phyloP scores from a whole-genome alignment of 345 rosid species.

The Sonneratia caseolaris region DNA sequence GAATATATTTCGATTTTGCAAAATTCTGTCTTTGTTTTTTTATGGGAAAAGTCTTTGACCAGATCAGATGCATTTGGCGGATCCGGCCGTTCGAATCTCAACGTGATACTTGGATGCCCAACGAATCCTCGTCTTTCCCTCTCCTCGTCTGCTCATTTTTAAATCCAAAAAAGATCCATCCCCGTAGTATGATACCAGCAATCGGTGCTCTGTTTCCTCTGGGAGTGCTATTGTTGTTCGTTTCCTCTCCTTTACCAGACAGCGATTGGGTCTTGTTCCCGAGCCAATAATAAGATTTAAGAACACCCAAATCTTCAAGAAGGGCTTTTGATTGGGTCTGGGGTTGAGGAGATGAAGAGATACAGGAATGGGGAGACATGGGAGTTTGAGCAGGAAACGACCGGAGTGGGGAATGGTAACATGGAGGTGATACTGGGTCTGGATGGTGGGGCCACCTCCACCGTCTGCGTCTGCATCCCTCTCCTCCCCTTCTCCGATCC shows the following conservation, averaged over 20 bases:
- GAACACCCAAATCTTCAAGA: not conserved
- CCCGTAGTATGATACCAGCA: not conserved
- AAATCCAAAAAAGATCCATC: not conserved
- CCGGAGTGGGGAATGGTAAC: conserved; percentile 4
- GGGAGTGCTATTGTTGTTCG: too few relatives aligned
- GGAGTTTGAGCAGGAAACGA: conserved; percentile 49
- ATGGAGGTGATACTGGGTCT: conserved; percentile 42
- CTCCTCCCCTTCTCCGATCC: conserved; percentile 22
- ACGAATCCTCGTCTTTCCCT: not conserved
- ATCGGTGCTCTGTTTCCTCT: too few relatives aligned
- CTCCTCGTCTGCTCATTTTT: not conserved
- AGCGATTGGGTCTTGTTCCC: not conserved
- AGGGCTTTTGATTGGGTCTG: not conserved
- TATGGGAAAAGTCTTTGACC: not conserved
- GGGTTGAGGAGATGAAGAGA: conserved; percentile 34
- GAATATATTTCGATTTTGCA: too few relatives aligned
- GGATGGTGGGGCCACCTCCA: conserved; percentile 73
- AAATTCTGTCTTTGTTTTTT: too few relatives aligned
- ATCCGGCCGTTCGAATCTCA: conserved; percentile 25
- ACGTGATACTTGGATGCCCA: not conserved
- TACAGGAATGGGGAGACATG: conserved; percentile 54
- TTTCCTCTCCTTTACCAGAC: not conserved
- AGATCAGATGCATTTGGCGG: conserved; percentile 10
- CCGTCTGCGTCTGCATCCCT: conserved; percentile 65
- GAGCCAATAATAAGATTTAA: not conserved